Evolutionary conservation across 345 rosid species (phyloP), one percentile per base, ranked within the genome.

Genomic region (Populus nigra): DNA sequence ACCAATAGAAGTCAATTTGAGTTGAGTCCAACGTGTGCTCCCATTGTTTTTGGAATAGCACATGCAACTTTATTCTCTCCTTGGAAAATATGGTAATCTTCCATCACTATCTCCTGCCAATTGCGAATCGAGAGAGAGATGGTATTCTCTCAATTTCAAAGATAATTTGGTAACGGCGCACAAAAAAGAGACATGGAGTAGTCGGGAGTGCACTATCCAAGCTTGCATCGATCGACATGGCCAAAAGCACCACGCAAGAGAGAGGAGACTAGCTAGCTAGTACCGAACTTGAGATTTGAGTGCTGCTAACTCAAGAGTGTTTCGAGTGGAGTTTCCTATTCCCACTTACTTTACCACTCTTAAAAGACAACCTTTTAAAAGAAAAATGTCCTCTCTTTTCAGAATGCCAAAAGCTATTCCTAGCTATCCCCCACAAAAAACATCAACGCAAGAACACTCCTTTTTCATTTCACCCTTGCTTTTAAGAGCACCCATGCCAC

Each of bases 361-460:
- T 70, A 73, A 85, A 90, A 86, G 91, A 80, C 81, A 55, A 77
- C 69, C 87, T 88, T 88, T 87, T 83, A 80, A 83, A 86, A 84
- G 77, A 69, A 84, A 85, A 50, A 80, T 72, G 84, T 57, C 63
- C 84, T 53, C 74, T 87, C 87, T 83, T 88, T 88, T 84, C 71
- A 80, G 81, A 77, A 71, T 80, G 80, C 82, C 65, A 83, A 84
- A 87, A 85, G 78, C 80, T 80, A 88, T 88, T 84, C 88, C 81
- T 68, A 31, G 33, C 33, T 31, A 68, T 75, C 73, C 75, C 83
- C 84, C 81, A 76, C 84, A 76, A 75, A 78, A 78, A 82, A 82
- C 86, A 80, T 73, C 82, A 69, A 76, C 84, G 73, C 36, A 71
- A 71, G 53, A 73, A 80, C 89, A 75, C 69, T 79, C 71, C 66